These are phyloP conservation scores for Aureobasidium namibiae DNA, from an alignment of 2,329 filamentous ascomycete species.

Conservation along the genomic window DNA sequence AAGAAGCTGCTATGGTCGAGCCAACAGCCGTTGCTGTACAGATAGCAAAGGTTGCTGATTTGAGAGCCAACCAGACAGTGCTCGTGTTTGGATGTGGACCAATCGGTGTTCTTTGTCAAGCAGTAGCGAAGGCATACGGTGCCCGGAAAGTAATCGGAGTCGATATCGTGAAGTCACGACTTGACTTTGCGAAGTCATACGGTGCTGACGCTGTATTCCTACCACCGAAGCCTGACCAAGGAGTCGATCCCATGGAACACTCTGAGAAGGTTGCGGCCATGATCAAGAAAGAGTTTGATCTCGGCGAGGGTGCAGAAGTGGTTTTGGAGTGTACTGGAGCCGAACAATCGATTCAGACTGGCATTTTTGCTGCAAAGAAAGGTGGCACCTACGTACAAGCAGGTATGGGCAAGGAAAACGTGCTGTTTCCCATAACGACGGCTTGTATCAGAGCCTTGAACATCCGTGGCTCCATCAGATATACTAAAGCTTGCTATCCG, in stretches of 20 bases:
- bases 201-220: constrained; percentile 39
- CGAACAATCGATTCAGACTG: constrained; percentile 41
- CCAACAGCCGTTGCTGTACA: constrained; percentile 46
- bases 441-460: constrained; percentile 41
- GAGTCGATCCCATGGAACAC: constrained; percentile 29
- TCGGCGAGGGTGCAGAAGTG: constrained; percentile 41
- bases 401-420: constrained; percentile 43
- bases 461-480: constrained; percentile 45
- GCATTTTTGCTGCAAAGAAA: constrained; percentile 36
- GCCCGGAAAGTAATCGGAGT: constrained; percentile 77
- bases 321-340: constrained; percentile 44
- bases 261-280: constrained; percentile 31
- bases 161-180: constrained; percentile 72
- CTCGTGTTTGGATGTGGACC: constrained; percentile 43
- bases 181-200: constrained; percentile 62
- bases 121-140: constrained; percentile 78
- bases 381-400: constrained; percentile 45
- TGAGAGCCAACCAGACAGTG: constrained; percentile 37
- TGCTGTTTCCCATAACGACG: constrained; percentile 44
- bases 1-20: constrained; percentile 47
- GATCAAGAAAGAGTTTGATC: constrained; percentile 31
- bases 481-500: constrained; percentile 43
- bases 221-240: constrained; percentile 25
- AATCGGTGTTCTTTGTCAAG: constrained; percentile 78
- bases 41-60: constrained; percentile 32